Evolutionary conservation across 306 rosid genomes (phyloP), one percentile per base, ranked within the genome.

Genomic region (Nissolia schottii): DNA sequence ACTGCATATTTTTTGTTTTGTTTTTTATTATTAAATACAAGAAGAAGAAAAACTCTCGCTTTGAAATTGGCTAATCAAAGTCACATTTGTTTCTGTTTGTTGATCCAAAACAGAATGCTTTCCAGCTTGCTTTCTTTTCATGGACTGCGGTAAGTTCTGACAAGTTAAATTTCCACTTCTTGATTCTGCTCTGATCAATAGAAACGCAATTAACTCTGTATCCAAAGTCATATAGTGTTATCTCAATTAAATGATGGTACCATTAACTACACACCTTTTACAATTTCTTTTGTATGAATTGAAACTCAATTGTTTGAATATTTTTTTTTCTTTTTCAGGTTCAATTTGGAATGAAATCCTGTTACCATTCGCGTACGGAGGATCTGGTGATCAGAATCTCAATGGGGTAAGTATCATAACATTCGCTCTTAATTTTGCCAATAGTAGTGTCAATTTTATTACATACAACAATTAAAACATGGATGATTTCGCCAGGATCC

Each of bases 81-180:
- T 70, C 50, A n/a, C n/a, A n/a, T n/a, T 73, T 62, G 9, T 62
- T 7, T n/a, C 8, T n/a, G 48, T 4, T 8, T 50, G 6, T 29
- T 53, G 1, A 34, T 10, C 59, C 4, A 15, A n/a, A 62, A 76
- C 96, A 93, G 93, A 93, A 93, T 76, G 89, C 98, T 55, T 93
- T 93, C 70, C 92, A 93, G 80, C 87, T 93, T 3, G 97, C 97
- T 45, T 91, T 91, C 83, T 79, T 91, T 64, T 69, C 88, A 14
- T 93, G 98, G 98, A 76, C 91, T 64, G 72, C 81, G 83, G 98
- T 90, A 88, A 70, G 83, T 64, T 43, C 3, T 65, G 1, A 45
- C 2, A 38, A 51, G 51, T 14, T 6, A 7, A 34, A 37, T 10
- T 37, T 19, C 20, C 20, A 13, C 13, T 62, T 8, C 4, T 32